A percentile compares a stretch with the other conserved stretches of the same genome.
These are phyloP conservation scores for Pseudocohnilembus persalinus DNA, from an alignment of 169 alveolate genomes.

Conservation along the genomic window DNA sequence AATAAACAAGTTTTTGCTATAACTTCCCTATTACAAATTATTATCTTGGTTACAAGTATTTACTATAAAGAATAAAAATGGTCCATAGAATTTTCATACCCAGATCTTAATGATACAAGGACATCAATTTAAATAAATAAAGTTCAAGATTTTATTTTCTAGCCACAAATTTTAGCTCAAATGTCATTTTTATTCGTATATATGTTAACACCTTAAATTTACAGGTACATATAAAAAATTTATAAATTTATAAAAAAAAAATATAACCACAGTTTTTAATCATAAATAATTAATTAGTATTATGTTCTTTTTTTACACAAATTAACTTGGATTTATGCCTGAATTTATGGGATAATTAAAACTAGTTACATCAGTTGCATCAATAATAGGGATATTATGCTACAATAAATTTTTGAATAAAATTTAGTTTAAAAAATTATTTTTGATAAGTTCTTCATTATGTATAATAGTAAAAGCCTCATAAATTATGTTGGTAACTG, in stretches of 20 bases:
- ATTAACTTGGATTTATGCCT: constrained; percentile 91
- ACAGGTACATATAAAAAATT: constrained; percentile 36
- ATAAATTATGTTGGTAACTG: constrained; percentile 86
- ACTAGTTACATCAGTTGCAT: constrained; percentile 91
- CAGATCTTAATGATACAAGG: not conserved
- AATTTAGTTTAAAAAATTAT: constrained; percentile 84
- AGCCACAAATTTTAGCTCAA: constrained; percentile 90
- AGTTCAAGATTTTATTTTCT: constrained; percentile 78
- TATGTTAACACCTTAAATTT: constrained; percentile 76
- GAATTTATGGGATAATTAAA: constrained; percentile 94
- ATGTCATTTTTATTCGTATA: constrained; percentile 87
- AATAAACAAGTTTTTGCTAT: too few relatives aligned
- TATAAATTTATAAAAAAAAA: too few relatives aligned
- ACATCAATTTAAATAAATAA: constrained; percentile 59
- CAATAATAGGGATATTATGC: constrained; percentile 87
- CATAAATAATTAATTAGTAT: too few relatives aligned
- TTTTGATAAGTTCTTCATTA: constrained; percentile 86
- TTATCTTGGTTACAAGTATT: constrained; percentile 52
- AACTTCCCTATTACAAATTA: too few relatives aligned
- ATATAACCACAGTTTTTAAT: not conserved
- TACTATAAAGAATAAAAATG: too few relatives aligned
- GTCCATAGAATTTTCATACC: too few relatives aligned
- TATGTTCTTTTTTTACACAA: constrained; percentile 93
- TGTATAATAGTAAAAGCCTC: constrained; percentile 54
- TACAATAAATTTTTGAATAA: constrained; percentile 87